These are phyloP conservation scores for Catharanthus roseus DNA, from an alignment of 257 asterid species.

Conservation along the genomic window DNA sequence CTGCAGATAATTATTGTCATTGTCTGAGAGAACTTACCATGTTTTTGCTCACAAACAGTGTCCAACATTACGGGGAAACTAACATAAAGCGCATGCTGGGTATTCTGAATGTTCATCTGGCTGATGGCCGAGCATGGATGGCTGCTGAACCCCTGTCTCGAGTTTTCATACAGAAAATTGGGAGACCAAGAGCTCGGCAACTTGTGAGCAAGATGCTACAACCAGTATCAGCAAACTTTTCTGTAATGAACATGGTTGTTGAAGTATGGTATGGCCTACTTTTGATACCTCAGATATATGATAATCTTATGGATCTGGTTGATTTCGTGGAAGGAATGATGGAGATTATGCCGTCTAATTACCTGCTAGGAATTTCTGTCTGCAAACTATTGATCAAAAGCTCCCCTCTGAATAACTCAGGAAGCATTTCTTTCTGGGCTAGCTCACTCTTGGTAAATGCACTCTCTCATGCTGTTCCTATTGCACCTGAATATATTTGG, in stretches of 20 bases:
- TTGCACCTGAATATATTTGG: conserved; percentile 44
- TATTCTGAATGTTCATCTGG: conserved; percentile 24
- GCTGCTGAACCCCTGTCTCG: conserved; percentile 31
- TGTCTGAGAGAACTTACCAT: conserved; percentile 38
- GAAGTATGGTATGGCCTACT: conserved; percentile 32
- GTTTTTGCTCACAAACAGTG: conserved; percentile 19
- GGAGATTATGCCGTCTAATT: conserved; percentile 42
- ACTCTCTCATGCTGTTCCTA: conserved; percentile 38
- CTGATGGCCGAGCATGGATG: conserved; percentile 27
- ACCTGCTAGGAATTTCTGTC: conserved; percentile 30
- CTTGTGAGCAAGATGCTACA: conserved; percentile 31
- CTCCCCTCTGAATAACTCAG: conserved; percentile 8
- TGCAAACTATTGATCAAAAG: conserved; percentile 23
- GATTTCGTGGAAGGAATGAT: conserved; percentile 37
- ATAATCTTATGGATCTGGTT: conserved; percentile 24
- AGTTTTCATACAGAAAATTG: conserved; percentile 27
- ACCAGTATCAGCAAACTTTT: conserved; percentile 29
- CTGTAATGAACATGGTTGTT: conserved; percentile 28
- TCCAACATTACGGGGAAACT: conserved; percentile 10
- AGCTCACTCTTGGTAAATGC: conserved; percentile 37
- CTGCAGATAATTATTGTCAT: conserved; percentile 30
- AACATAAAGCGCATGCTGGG: conserved; percentile 6
- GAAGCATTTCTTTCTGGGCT: conserved; percentile 38
- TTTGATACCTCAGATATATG: conserved; percentile 24
- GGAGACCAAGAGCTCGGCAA: conserved; percentile 34